phyloP scores from a whole-genome alignment of 2,329 filamentous ascomycete genomes.

The Corinectria fuckeliana region DNA sequence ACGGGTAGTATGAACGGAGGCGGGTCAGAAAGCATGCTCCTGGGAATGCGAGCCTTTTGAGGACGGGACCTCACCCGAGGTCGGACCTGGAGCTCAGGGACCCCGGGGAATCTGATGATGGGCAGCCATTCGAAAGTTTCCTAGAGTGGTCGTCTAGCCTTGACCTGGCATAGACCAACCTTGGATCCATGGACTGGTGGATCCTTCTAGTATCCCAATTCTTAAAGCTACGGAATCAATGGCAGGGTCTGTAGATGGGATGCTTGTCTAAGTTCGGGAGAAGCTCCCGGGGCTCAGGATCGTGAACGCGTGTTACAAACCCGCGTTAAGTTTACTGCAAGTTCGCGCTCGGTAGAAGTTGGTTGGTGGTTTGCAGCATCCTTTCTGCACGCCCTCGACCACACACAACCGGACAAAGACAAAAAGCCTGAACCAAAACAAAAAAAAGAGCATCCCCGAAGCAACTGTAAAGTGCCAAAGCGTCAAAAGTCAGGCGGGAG shows the following conservation, averaged over 20 bases:
- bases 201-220: conserved; percentile 2
- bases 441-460: background rate
- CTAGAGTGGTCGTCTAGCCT: conserved; percentile 4
- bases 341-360: background rate
- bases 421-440: background rate
- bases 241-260: background rate
- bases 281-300: background rate
- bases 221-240: background rate
- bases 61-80: background rate
- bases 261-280: background rate
- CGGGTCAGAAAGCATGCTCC: background rate
- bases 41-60: conserved; percentile 9
- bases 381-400: no score
- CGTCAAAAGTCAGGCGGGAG: background rate
- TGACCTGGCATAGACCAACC: conserved; percentile 6
- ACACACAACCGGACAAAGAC: background rate
- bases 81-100: conserved; percentile 1
- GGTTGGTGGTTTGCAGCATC: background rate
- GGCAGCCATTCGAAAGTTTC: conserved; percentile 5
- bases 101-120: conserved; percentile 4
- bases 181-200: conserved; percentile 14
- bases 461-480: background rate
- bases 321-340: background rate
- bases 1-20: background rate
- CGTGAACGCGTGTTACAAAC: background rate